A percentile compares a stretch with the other conserved stretches of the same genome.
These are phyloP conservation scores for Phytomonas sp. DNA, from an alignment of 208 protist genomes.

Conservation along the genomic window DNA sequence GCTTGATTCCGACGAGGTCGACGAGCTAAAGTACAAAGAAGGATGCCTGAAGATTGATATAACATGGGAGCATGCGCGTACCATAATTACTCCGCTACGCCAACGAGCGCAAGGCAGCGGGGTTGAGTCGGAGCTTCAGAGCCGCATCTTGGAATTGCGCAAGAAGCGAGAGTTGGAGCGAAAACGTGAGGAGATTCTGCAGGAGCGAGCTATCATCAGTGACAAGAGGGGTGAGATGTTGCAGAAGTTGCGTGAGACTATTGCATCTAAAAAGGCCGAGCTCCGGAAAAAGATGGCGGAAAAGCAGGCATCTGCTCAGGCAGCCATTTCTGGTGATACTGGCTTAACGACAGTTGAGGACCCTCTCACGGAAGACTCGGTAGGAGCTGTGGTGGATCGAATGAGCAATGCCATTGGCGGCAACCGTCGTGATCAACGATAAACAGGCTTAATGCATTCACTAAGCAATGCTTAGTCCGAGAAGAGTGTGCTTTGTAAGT, in stretches of 20 bases:
- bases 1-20: conserved; percentile 77
- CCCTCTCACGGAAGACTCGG: conserved; percentile 16
- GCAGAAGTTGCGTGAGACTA: conserved; percentile 63
- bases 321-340: background rate
- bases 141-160: conserved; percentile 70
- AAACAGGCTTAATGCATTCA: background rate
- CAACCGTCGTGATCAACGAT: background rate
- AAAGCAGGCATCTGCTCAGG: conserved; percentile 10
- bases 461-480: background rate
- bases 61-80: conserved; percentile 84
- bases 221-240: conserved; percentile 67
- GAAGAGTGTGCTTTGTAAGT: background rate
- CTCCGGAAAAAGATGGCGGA: conserved; percentile 48
- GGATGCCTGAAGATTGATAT: conserved; percentile 86
- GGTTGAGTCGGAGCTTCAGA: conserved; percentile 76
- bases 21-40: conserved; percentile 85
- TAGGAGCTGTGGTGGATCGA: conserved; percentile 31
- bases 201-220: conserved; percentile 40
- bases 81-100: conserved; percentile 63
- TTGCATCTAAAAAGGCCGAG: conserved; percentile 76
- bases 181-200: conserved; percentile 55
- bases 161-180: conserved; percentile 82
- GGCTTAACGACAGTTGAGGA: background rate
- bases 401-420: conserved; percentile 13
- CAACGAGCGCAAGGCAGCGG: conserved; percentile 59